These are phyloP conservation scores for Fomitiporia mediterranea DNA, from an alignment of 1,284 basidiomycete genomes.

Conservation along the genomic window DNA sequence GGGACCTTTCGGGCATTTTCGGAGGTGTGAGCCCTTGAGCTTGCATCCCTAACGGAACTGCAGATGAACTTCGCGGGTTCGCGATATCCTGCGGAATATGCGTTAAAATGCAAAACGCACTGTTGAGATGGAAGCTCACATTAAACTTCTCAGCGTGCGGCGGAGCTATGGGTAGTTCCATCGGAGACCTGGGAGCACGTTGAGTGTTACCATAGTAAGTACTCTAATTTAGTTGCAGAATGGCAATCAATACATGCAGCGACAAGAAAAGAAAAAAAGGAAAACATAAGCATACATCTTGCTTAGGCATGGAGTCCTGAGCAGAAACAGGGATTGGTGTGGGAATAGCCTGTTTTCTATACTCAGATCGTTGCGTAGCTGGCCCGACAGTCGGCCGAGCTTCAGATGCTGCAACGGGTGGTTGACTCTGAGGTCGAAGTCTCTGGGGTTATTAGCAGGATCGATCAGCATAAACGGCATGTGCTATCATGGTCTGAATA, in stretches of 20 bases:
- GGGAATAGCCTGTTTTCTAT: neutral
- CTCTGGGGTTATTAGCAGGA: neutral
- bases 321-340: neutral
- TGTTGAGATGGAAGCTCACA: neutral
- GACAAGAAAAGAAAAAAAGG: neutral
- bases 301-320: neutral
- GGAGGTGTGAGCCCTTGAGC: neutral
- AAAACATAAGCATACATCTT: neutral
- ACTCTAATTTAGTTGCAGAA: neutral
- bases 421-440: conserved; percentile 5
- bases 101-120: neutral
- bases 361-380: neutral
- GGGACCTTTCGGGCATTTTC: conserved; percentile 3
- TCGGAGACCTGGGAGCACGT: neutral
- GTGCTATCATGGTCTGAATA: neutral
- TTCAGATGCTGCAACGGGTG: neutral
- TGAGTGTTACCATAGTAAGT: neutral
- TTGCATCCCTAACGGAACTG: neutral
- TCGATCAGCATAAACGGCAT: neutral
- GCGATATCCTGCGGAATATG: neutral
- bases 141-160: neutral
- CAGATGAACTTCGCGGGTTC: conserved; percentile 6
- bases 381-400: neutral
- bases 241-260: neutral
- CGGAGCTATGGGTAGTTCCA: neutral